Evolutionary conservation across 345 rosid species (phyloP).

Genomic region (Alliaria petiolata): DNA sequence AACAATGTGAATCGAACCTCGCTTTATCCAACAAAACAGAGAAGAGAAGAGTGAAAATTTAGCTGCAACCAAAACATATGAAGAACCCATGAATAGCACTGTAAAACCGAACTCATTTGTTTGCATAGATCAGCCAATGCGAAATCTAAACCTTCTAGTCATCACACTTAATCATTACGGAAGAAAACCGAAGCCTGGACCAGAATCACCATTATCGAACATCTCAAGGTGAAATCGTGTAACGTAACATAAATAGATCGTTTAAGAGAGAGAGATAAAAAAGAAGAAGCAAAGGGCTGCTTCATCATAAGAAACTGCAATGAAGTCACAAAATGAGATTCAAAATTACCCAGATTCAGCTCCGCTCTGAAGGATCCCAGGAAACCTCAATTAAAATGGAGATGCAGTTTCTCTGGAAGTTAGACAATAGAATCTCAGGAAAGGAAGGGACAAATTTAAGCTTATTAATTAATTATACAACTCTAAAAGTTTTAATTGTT

Average conservation of each 20-base stretch:
- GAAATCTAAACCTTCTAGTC: background rate
- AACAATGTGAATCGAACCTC: constrained; percentile 5
- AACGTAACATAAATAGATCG: constrained; percentile 8
- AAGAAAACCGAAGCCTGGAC: background rate
- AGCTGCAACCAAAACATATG: background rate
- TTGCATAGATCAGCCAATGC: constrained; percentile 12
- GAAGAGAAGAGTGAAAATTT: background rate
- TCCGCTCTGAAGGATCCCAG: constrained; percentile 11
- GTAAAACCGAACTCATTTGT: background rate
- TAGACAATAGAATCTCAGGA: constrained; percentile 2
- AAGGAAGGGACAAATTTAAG: constrained; percentile 11
- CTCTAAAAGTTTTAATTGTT: background rate
- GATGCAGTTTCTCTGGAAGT: constrained; percentile 18
- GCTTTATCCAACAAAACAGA: background rate
- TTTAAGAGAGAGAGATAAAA: constrained; percentile 4
- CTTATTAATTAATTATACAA: background rate
- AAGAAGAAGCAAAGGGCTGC: constrained; percentile 7
- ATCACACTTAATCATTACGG: background rate
- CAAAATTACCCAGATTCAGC: constrained; percentile 26
- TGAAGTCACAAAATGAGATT: constrained; percentile 9
- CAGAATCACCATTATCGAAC: background rate
- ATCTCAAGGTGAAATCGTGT: background rate
- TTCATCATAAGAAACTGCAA: background rate
- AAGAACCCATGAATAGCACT: background rate
- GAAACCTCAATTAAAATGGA: constrained; percentile 12